Conservation (phyloP, 495 filamentous ascomycete genomes). For the Trichoderma reesei region DNA sequence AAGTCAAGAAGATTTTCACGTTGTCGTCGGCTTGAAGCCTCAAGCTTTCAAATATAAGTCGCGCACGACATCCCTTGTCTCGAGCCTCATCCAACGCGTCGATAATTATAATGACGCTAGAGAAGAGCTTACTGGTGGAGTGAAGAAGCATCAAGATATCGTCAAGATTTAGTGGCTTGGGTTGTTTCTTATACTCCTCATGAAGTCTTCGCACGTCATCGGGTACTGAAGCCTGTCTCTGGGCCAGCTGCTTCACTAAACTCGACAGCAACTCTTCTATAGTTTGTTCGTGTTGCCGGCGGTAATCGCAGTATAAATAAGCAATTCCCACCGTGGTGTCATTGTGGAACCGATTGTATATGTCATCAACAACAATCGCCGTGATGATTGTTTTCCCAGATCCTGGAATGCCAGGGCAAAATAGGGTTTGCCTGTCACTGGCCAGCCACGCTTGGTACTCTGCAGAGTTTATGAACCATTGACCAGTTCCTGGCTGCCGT, state of each 20-base stretch:
- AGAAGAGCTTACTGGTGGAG: too few relatives aligned
- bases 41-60: too few relatives aligned
- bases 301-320: constrained; percentile 37
- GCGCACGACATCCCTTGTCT: too few relatives aligned
- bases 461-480: constrained; percentile 28
- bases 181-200: constrained; percentile 12
- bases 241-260: constrained; percentile 27
- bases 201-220: constrained; percentile 20
- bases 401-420: constrained; percentile 35
- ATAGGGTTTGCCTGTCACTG: constrained; percentile 21
- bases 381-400: constrained; percentile 26
- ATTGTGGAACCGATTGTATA: constrained; percentile 14
- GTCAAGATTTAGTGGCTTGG: constrained; percentile 19
- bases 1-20: too few relatives aligned
- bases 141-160: constrained; percentile 15
- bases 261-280: constrained; percentile 20
- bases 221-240: constrained; percentile 10
- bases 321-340: constrained; percentile 24
- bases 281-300: constrained; percentile 20
- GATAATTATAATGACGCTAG: too few relatives aligned
- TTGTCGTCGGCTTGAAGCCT: too few relatives aligned
- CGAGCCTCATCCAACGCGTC: too few relatives aligned
- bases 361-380: constrained; percentile 27
- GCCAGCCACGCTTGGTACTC: constrained; percentile 26
- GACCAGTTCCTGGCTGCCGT: constrained; percentile 24